Conservation (phyloP, 345 rosid species). For the Cardamine occulta region DNA sequence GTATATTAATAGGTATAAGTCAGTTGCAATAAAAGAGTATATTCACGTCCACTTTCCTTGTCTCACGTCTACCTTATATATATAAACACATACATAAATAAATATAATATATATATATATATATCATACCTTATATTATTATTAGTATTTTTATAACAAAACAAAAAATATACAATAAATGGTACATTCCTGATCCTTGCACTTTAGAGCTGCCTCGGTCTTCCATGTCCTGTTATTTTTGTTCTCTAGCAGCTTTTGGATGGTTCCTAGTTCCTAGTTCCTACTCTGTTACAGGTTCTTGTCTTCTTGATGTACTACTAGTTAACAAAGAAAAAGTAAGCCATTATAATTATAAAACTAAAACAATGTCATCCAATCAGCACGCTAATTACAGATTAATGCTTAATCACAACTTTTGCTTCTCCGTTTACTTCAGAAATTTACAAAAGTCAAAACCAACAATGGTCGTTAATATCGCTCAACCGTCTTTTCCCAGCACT, state of each 20-base stretch:
- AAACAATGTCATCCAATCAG: background rate
- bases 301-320: background rate
- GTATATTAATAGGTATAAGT: too few species aligned
- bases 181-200: too few species aligned
- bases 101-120: too few species aligned
- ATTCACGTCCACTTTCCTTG: too few species aligned
- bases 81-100: too few species aligned
- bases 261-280: background rate
- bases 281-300: background rate
- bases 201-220: too few species aligned
- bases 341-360: too few species aligned
- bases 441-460: slow-evolving; percentile 11
- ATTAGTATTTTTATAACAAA: too few species aligned
- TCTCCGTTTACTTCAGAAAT: background rate
- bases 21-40: too few species aligned
- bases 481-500: slow-evolving; percentile 16
- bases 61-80: too few species aligned
- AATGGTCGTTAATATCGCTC: slow-evolving; percentile 25
- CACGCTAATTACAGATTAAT: background rate
- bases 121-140: too few species aligned
- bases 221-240: background rate
- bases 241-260: background rate
- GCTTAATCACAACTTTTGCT: slow-evolving; percentile 11
- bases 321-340: background rate
- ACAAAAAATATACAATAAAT: too few species aligned